Percentiles rank a stretch among this genome's conserved stretches.
Evolutionary conservation across 2,329 filamentous ascomycete species (phyloP).

Genomic region (Cytospora paraplurivora): DNA sequence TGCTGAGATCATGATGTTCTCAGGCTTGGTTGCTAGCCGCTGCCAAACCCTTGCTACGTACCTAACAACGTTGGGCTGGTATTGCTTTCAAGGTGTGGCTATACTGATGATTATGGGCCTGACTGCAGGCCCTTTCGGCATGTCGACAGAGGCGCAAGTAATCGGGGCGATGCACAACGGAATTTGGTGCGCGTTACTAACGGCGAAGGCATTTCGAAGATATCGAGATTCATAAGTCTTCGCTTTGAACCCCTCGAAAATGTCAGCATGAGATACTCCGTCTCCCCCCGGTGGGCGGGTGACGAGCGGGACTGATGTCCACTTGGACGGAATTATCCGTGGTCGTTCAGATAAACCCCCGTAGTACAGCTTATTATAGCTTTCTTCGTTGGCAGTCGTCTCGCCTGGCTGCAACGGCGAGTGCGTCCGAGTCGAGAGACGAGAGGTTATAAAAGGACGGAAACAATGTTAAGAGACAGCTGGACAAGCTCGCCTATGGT

Average conservation of each 20-base stretch:
- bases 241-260: not conserved
- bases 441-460: not conserved
- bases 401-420: not conserved
- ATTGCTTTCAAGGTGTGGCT: not conserved
- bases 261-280: not conserved
- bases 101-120: not conserved
- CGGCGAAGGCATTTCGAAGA: not conserved
- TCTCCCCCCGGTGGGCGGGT: not conserved
- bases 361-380: not conserved
- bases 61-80: not conserved
- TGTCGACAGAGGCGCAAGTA: not conserved
- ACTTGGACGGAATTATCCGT: not conserved
- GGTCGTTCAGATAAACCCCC: not conserved
- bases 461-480: not conserved
- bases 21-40: not conserved
- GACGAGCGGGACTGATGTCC: not conserved
- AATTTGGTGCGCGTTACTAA: not conserved
- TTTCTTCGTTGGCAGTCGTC: not conserved
- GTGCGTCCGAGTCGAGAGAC: not conserved
- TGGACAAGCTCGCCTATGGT: not conserved
- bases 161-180: not conserved
- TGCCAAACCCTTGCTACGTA: not conserved
- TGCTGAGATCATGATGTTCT: conserved; percentile 1
- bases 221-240: not conserved
- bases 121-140: not conserved